phyloP scores from a whole-genome alignment of 768 basidiomycete species.

The Coprinellus micaceus region DNA sequence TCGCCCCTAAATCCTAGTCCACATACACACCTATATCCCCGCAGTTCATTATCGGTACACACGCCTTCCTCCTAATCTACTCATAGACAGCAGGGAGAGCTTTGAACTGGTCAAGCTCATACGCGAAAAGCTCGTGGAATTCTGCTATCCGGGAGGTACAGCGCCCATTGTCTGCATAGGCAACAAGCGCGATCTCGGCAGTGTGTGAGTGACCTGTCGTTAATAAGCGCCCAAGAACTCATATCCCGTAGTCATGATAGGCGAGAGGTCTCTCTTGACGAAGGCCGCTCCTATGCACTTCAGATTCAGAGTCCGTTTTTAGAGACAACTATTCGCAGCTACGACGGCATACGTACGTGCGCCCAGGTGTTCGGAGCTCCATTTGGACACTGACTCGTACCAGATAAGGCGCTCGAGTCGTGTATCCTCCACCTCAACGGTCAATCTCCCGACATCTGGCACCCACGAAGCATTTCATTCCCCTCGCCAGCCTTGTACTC shows the following conservation, averaged over 20 bases:
- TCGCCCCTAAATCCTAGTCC: too few species aligned
- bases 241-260: background rate
- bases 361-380: background rate
- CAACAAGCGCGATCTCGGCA: background rate
- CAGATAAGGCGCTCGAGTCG: background rate
- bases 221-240: too few species aligned
- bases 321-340: background rate
- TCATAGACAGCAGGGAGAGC: background rate
- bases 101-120: background rate
- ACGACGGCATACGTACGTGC: background rate
- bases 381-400: background rate
- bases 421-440: background rate
- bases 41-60: background rate
- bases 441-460: too few species aligned
- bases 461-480: too few species aligned
- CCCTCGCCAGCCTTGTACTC: too few species aligned
- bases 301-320: background rate
- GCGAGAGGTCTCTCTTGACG: background rate
- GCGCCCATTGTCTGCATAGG: background rate
- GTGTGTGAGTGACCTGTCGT: background rate
- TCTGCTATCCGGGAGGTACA: background rate
- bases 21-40: background rate
- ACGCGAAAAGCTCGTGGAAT: background rate
- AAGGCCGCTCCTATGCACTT: background rate
- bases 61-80: conserved; percentile 1